Percentiles rank a stretch among this genome's conserved stretches.
These are phyloP conservation scores for Amaranthus hypochondriacus DNA, from an alignment of 148 eudicot genomes.

Conservation along the genomic window DNA sequence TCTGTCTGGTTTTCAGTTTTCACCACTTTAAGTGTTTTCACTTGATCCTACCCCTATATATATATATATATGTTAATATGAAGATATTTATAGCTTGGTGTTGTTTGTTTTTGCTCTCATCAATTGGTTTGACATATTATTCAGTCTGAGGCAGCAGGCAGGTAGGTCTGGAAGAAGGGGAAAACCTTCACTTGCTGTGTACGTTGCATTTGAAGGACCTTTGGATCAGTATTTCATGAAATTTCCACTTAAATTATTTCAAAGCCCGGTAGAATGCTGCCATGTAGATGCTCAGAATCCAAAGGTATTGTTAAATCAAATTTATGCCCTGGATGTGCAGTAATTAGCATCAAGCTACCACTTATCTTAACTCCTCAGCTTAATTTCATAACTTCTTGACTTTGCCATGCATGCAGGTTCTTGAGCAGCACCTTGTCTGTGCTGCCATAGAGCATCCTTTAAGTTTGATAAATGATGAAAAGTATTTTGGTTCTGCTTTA, in stretches of 20 bases:
- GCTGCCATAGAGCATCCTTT: conserved; percentile 84
- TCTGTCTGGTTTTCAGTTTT: too few relatives aligned
- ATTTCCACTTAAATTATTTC: conserved; percentile 75
- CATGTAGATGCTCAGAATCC: conserved; percentile 81
- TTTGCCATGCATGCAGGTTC: conserved; percentile 45
- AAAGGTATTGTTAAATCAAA: conserved; percentile 42
- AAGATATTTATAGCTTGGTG: conserved; percentile 8
- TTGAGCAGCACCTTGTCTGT: conserved; percentile 82
- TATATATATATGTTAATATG: conserved; percentile 7
- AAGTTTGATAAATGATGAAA: conserved; percentile 67
- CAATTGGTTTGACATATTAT: conserved; percentile 9
- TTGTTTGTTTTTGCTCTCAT: conserved; percentile 15
- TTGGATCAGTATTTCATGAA: conserved; percentile 96
- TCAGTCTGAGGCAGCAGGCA: conserved; percentile 97
- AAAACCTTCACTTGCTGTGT: conserved; percentile 81
- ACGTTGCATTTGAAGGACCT: conserved; percentile 97
- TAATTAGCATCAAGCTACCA: not conserved
- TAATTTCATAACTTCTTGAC: not conserved
- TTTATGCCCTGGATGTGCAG: not conserved
- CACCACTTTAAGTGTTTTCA: too few relatives aligned
- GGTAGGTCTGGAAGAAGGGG: conserved; percentile 97
- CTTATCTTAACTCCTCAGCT: not conserved
- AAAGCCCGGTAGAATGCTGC: conserved; percentile 83
- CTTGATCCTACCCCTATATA: too few relatives aligned
- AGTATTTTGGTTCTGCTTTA: conserved; percentile 74